These are phyloP conservation scores for Botrytis squamosa DNA, from an alignment of 2,329 filamentous ascomycete genomes.

Conservation along the genomic window DNA sequence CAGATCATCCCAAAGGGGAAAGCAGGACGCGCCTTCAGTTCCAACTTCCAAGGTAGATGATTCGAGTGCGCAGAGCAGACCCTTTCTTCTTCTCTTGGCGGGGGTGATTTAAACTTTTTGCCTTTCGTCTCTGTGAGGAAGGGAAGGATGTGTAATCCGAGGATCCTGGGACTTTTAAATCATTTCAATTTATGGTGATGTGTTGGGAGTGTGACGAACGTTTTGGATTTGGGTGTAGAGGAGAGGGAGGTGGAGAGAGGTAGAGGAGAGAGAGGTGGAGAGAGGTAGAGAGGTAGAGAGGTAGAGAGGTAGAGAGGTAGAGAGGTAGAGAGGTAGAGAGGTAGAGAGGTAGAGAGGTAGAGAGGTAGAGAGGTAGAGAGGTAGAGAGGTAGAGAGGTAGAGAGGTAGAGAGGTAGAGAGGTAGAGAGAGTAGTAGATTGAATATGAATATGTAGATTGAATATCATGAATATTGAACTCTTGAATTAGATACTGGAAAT, in stretches of 20 bases:
- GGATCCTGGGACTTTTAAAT: background rate
- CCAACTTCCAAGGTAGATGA: background rate
- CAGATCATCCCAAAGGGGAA: background rate
- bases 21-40: background rate
- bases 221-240: background rate
- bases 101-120: background rate
- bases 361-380: too few relatives aligned
- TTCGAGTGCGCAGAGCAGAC: background rate
- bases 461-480: too few relatives aligned
- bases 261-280: too few relatives aligned
- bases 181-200: background rate
- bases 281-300: too few relatives aligned
- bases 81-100: constrained; percentile 4
- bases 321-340: background rate
- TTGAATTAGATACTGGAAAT: background rate
- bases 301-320: background rate
- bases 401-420: background rate
- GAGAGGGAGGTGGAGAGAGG: too few relatives aligned
- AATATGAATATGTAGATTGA: too few relatives aligned
- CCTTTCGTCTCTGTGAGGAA: too few relatives aligned
- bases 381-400: too few relatives aligned
- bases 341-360: fast-evolving
- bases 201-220: background rate
- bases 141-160: background rate
- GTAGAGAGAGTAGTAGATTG: too few relatives aligned